A percentile compares a stretch with the other conserved stretches of the same genome.
These are phyloP conservation scores for Neurospora sp. DNA, from an alignment of 495 filamentous ascomycete genomes.

Conservation along the genomic window DNA sequence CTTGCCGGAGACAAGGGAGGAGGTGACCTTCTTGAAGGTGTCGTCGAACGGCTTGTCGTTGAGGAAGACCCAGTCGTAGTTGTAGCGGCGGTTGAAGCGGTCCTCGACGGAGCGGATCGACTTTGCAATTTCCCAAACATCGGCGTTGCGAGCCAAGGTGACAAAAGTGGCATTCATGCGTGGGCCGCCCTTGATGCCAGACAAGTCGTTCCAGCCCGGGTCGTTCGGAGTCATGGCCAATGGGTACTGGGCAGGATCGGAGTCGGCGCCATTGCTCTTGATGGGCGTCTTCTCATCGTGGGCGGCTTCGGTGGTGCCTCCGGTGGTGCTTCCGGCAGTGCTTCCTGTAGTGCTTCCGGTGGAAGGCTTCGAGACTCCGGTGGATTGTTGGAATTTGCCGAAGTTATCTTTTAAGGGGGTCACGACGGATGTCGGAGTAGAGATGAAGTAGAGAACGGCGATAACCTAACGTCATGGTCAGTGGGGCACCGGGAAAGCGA, in stretches of 20 bases:
- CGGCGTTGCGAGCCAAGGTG: slow-evolving; percentile 81
- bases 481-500: background rate
- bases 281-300: slow-evolving; percentile 4
- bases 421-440: slow-evolving; percentile 49
- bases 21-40: slow-evolving; percentile 85
- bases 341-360: background rate
- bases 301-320: slow-evolving; percentile 8
- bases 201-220: slow-evolving; percentile 37
- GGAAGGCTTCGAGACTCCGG: background rate
- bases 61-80: slow-evolving; percentile 99
- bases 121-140: slow-evolving; percentile 92
- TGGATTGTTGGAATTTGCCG: background rate
- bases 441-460: slow-evolving; percentile 69
- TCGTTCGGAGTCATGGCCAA: slow-evolving; percentile 37
- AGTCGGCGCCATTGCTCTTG: slow-evolving; percentile 5
- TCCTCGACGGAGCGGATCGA: slow-evolving; percentile 95
- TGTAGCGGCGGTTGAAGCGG: slow-evolving; percentile 88
- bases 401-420: slow-evolving; percentile 3
- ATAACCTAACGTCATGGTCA: slow-evolving; percentile 44
- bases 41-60: slow-evolving; percentile 92
- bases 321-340: slow-evolving; percentile 2
- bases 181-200: slow-evolving; percentile 45
- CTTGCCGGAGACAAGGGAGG: slow-evolving; percentile 77
- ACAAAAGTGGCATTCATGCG: slow-evolving; percentile 96
- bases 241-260: slow-evolving; percentile 39